phyloP scores from a whole-genome alignment of 2,329 filamentous ascomycete species.

The Microcyclosporella mali region DNA sequence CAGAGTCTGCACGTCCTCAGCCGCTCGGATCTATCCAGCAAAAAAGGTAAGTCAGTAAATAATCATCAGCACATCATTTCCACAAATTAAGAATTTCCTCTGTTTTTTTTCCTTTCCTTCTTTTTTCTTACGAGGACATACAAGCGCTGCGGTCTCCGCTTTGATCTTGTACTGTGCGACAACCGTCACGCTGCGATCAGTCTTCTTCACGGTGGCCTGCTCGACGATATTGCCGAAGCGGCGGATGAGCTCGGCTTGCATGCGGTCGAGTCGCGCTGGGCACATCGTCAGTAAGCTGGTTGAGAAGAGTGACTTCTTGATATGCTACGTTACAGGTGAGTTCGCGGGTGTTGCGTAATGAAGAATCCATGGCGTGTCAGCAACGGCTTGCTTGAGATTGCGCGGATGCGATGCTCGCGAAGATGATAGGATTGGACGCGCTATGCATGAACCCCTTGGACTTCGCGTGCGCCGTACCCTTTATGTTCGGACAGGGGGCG shows the following conservation, averaged over 20 bases:
- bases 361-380: conserved; percentile 1
- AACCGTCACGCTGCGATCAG: conserved; percentile 51
- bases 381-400: neutral
- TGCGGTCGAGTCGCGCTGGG: conserved; percentile 35
- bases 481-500: no score
- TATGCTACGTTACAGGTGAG: neutral
- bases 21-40: conserved; percentile 48
- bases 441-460: no score
- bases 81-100: neutral
- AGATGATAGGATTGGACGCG: no score
- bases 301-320: no score
- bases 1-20: conserved; percentile 56
- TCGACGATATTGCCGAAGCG: conserved; percentile 52
- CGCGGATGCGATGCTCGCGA: neutral
- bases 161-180: conserved; percentile 54
- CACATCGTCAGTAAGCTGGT: neutral
- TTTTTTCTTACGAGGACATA: conserved; percentile 26
- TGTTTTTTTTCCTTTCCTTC: neutral
- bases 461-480: no score
- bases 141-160: conserved; percentile 54
- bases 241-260: conserved; percentile 40
- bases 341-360: conserved; percentile 2
- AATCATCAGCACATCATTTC: conserved; percentile 3
- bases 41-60: neutral
- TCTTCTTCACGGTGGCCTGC: conserved; percentile 46